Conservation (phyloP, 2,329 filamentous ascomycete species). For the Volutella citrinella region DNA sequence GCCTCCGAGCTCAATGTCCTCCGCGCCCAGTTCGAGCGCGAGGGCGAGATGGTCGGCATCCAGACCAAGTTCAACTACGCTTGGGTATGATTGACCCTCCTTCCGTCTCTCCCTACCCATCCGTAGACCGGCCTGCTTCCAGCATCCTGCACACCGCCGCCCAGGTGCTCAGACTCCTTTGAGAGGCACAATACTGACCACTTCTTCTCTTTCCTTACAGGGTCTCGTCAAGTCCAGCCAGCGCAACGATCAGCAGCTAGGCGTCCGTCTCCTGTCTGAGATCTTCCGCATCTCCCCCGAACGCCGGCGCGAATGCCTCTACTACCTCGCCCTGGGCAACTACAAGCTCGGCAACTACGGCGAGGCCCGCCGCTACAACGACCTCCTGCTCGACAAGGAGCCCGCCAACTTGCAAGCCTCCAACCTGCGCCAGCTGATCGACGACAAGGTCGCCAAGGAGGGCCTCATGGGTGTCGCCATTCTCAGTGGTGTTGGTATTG, state of each 20-base stretch:
- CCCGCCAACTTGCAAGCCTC: constrained; percentile 86
- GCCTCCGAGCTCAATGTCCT: constrained; percentile 89
- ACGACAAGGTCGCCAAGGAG: constrained; percentile 94
- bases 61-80: constrained; percentile 99
- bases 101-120: constrained; percentile 5
- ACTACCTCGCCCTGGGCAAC: constrained; percentile 95
- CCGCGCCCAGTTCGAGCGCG: constrained; percentile 92
- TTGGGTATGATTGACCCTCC: constrained; percentile 63
- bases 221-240: constrained; percentile 90
- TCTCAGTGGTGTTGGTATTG: constrained; percentile 86
- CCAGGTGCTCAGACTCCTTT: too few species aligned
- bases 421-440: constrained; percentile 83
- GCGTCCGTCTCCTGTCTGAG: constrained; percentile 88
- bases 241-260: constrained; percentile 87
- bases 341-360: constrained; percentile 98
- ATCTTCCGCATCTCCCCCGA: constrained; percentile 95
- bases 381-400: constrained; percentile 86
- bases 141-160: too few species aligned
- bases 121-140: too few species aligned
- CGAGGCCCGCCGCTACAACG: constrained; percentile 92
- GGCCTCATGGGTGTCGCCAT: constrained; percentile 93
- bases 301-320: constrained; percentile 93
- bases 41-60: constrained; percentile 92
- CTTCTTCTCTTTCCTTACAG: constrained; percentile 40
- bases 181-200: too few species aligned